Percentiles rank a stretch among this genome's conserved stretches.
phyloP scores from a whole-genome alignment of 1,139 yeast genomes.

The Sugiyamaella xylanicola region DNA sequence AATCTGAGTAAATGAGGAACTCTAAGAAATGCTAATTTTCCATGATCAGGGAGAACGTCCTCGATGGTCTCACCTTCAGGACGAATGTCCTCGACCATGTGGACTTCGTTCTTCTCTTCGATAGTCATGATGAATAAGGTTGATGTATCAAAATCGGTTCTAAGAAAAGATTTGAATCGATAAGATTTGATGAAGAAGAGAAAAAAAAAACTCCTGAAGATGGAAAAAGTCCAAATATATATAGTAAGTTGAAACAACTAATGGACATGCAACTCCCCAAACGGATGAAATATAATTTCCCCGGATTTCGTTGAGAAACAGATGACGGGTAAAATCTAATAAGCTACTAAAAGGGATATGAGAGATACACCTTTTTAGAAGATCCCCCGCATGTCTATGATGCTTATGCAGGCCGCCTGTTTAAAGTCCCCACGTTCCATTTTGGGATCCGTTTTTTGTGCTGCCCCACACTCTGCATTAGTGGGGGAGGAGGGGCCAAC shows the following conservation, averaged over 20 bases:
- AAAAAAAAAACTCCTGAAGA: neutral
- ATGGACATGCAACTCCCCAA: neutral
- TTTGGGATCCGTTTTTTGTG: neutral
- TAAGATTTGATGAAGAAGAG: neutral
- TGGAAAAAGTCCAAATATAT: neutral
- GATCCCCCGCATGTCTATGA: slow-evolving; percentile 15
- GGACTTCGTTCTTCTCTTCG: slow-evolving; percentile 11
- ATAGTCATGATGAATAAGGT: slow-evolving; percentile 2
- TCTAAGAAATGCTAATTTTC: slow-evolving; percentile 3
- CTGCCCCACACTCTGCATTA: slow-evolving; percentile 7
- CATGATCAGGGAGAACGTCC: slow-evolving; percentile 17
- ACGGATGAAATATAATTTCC: slow-evolving; percentile 16
- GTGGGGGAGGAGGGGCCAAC: slow-evolving; percentile 3
- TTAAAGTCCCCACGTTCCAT: slow-evolving; percentile 2
- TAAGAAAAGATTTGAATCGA: neutral
- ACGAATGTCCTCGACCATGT: slow-evolving; percentile 13
- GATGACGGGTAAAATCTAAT: slow-evolving; percentile 8
- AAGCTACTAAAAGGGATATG: neutral
- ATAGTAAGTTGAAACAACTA: neutral
- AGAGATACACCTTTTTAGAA: slow-evolving; percentile 3
- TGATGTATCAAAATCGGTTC: neutral
- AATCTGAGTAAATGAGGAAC: slow-evolving; percentile 43
- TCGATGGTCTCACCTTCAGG: slow-evolving; percentile 10
- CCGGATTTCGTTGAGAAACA: slow-evolving; percentile 10
- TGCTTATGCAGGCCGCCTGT: neutral